Conservation (phyloP, 2,329 filamentous ascomycete genomes). For the Akanthomyces dipterigenus region DNA sequence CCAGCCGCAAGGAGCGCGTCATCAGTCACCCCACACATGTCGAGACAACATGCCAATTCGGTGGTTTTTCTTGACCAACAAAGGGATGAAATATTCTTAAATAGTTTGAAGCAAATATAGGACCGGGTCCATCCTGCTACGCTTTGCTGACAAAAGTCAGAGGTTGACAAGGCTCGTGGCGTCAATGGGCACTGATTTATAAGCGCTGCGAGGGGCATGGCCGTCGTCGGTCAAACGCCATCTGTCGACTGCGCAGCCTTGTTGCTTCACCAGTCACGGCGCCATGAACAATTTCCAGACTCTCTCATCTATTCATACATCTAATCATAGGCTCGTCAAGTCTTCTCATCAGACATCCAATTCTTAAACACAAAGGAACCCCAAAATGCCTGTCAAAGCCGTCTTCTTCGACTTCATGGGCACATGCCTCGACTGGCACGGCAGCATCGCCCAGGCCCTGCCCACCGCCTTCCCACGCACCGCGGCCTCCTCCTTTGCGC, state of each 20-base stretch:
- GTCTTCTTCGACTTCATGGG: conserved; percentile 54
- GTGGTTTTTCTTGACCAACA: too few relatives aligned
- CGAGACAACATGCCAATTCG: too few relatives aligned
- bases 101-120: background rate
- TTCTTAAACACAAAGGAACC: too few relatives aligned
- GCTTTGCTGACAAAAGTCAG: background rate
- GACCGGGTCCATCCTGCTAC: background rate
- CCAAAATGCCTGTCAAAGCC: conserved; percentile 32
- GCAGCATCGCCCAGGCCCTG: conserved; percentile 27
- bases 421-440: conserved; percentile 50
- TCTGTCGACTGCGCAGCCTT: background rate
- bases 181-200: background rate
- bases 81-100: background rate
- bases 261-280: background rate
- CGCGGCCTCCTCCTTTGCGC: conserved; percentile 34
- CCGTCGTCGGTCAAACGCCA: background rate
- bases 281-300: background rate
- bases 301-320: background rate
- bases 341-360: background rate
- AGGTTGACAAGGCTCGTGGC: background rate
- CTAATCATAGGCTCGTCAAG: background rate
- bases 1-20: too few relatives aligned
- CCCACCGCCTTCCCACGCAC: conserved; percentile 26
- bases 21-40: too few relatives aligned
- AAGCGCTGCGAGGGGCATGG: background rate